Evolutionary conservation across 129 eudicot genomes (phyloP).

Genomic region (Glebionis coronaria): DNA sequence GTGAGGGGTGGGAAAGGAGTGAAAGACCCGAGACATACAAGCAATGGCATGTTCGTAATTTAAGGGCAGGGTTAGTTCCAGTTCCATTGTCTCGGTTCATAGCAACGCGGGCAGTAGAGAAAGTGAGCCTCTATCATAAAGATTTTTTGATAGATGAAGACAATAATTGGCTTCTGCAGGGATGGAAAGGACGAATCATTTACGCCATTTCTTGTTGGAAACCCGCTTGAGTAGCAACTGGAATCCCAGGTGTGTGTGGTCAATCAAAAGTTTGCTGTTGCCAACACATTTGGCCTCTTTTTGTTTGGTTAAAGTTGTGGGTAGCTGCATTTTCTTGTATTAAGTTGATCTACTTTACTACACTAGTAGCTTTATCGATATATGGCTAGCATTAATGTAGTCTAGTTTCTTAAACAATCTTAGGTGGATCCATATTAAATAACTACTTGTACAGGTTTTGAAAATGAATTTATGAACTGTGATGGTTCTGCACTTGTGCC

Average conservation of each 20-base stretch:
- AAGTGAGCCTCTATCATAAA: slow-evolving; percentile 65
- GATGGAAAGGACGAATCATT: slow-evolving; percentile 86
- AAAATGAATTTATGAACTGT: not conserved
- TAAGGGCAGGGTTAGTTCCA: slow-evolving; percentile 65
- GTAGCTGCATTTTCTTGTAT: not conserved
- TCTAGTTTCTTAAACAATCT: not conserved
- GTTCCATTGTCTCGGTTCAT: slow-evolving; percentile 49
- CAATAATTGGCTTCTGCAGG: slow-evolving; percentile 66
- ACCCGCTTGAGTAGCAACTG: slow-evolving; percentile 35
- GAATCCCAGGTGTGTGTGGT: not conserved
- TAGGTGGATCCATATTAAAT: not conserved
- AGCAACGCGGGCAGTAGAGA: slow-evolving; percentile 30
- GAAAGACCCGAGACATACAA: slow-evolving; percentile 88
- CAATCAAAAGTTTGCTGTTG: not conserved
- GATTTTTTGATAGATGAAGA: slow-evolving; percentile 86
- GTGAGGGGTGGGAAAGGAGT: slow-evolving; percentile 85
- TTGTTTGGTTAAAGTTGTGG: slow-evolving; percentile 9
- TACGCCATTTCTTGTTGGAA: slow-evolving; percentile 77
- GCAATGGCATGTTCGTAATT: slow-evolving; percentile 85
- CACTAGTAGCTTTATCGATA: no score
- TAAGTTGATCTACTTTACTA: slow-evolving; percentile 1
- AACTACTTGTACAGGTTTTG: not conserved
- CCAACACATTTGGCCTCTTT: not conserved
- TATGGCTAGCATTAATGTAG: not conserved
- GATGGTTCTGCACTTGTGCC: no score